Evolutionary conservation across 1,284 basidiomycete genomes (phyloP).

Genomic region (Leucoagaricus sp.): DNA sequence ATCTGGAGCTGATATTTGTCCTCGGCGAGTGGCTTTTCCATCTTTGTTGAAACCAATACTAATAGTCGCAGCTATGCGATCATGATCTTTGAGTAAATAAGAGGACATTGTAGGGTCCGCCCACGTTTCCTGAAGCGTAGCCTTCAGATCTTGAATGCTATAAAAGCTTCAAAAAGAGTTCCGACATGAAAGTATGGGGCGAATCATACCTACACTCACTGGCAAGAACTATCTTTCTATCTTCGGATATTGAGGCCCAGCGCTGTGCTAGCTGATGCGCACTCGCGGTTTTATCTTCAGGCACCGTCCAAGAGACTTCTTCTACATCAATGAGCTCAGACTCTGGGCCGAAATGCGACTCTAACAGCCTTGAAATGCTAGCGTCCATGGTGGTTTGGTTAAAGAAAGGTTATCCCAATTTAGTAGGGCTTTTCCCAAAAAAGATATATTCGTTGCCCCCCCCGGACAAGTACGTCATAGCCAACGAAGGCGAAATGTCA

Average conservation of each 20-base stretch:
- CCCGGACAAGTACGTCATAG: neutral
- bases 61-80: conserved; percentile 46
- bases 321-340: conserved; percentile 50
- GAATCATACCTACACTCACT: conserved; percentile 44
- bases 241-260: conserved; percentile 23
- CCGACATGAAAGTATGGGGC: neutral
- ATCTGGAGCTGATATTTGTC: conserved; percentile 29
- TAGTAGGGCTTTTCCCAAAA: neutral
- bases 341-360: conserved; percentile 55
- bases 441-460: neutral
- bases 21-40: conserved; percentile 33
- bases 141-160: conserved; percentile 59
- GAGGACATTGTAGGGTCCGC: conserved; percentile 58
- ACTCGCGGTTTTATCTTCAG: conserved; percentile 5
- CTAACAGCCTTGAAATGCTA: conserved; percentile 28
- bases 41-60: conserved; percentile 43
- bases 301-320: conserved; percentile 39
- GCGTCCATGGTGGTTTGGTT: conserved; percentile 31
- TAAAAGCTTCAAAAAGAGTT: neutral
- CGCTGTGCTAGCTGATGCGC: neutral
- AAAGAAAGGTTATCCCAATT: neutral
- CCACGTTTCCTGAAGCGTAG: conserved; percentile 48
- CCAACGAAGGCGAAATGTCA: neutral
- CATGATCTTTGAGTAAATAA: conserved; percentile 55
- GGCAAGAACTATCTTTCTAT: conserved; percentile 30